Percentiles rank a stretch among this genome's conserved stretches.
Conservation (phyloP, 768 basidiomycete genomes). For the Lepiota venenata region DNA sequence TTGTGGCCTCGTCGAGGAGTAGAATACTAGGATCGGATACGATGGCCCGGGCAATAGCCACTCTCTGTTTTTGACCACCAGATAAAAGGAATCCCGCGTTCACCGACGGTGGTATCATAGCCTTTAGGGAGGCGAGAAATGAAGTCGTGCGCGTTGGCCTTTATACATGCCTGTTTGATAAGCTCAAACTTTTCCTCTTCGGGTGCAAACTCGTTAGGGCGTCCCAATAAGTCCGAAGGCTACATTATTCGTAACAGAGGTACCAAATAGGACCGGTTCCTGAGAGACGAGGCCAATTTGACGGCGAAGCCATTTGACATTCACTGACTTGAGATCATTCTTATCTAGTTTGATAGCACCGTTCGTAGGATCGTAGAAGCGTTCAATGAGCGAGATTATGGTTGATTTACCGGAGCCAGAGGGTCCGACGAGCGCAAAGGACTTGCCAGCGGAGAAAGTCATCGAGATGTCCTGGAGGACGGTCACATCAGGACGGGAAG, state of each 20-base stretch:
- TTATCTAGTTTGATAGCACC: conserved; percentile 69
- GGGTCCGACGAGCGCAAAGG: conserved; percentile 64
- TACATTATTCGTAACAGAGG: conserved; percentile 69
- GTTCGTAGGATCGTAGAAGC: conserved; percentile 72
- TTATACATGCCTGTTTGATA: conserved; percentile 73
- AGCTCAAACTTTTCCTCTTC: conserved; percentile 65
- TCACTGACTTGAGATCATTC: conserved; percentile 57
- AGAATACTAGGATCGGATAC: conserved; percentile 77
- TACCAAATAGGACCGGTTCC: conserved; percentile 75
- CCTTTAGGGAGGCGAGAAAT: conserved; percentile 66
- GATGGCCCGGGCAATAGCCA: conserved; percentile 79
- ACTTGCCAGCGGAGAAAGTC: conserved; percentile 65
- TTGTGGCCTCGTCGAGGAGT: conserved; percentile 76
- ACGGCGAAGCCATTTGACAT: conserved; percentile 71
- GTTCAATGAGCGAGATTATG: conserved; percentile 67
- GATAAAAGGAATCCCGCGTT: conserved; percentile 73
- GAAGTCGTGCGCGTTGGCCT: conserved; percentile 79
- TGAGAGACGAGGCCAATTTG: conserved; percentile 81
- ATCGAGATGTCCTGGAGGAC: conserved; percentile 62
- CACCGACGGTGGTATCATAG: conserved; percentile 81
- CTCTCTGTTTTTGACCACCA: conserved; percentile 77
- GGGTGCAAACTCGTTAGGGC: conserved; percentile 48
- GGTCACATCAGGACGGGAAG: conserved; percentile 64
- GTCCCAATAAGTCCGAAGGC: conserved; percentile 74
- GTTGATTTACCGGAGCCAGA: conserved; percentile 69